Evolutionary conservation across 805 yeast genomes (phyloP), one percentile per base, ranked within the genome.

Genomic region (Metschnikowia lochheadii): DNA sequence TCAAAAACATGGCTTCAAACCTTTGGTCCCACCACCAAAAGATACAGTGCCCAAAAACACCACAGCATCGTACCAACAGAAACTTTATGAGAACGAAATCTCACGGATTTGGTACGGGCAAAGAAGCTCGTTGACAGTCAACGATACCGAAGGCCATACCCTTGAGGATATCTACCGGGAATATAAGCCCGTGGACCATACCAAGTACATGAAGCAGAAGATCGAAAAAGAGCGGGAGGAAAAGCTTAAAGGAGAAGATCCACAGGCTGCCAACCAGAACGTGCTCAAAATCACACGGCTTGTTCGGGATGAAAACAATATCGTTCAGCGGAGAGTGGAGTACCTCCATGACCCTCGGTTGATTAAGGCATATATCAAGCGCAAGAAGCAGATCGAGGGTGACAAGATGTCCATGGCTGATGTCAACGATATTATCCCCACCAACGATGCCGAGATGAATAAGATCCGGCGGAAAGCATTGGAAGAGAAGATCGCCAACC

Each of bases 61-160:
- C 32, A 70, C 75, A 7, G 76, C 77, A 0, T 66, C 73, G 3
- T 69, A 71, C 54, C 98, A 92, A 66, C 98, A 92, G 62, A 86
- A 85, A 62, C 82, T 94, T 1, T 94, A 94, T 61, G 97, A 92
- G 55, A 91, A 86, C 53, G 98, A 94, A 64, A 86, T 94, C 51
- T 76, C 80, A 35, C 79, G 89, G 48, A 90, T 91, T 26, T 94
- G 99, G 99, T 85, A 87, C 59, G 81, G 85, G 6, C 98, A 92
- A 64, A 80, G 83, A 45, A 75, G 78, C 52, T 77, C 84, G 10
- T 70, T 91, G 47, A 62, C 63, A 5, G 72, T 63, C 31, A 72
- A 63, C 42, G 59, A 59, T 31, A 64, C 69, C 43, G 72, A 68
- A 7, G 76, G 69, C 7, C 75, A 71, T 46, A 72, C 71, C 34